phyloP scores from a whole-genome alignment of 2,329 filamentous ascomycete species.

The Hypoxylon sp. region DNA sequence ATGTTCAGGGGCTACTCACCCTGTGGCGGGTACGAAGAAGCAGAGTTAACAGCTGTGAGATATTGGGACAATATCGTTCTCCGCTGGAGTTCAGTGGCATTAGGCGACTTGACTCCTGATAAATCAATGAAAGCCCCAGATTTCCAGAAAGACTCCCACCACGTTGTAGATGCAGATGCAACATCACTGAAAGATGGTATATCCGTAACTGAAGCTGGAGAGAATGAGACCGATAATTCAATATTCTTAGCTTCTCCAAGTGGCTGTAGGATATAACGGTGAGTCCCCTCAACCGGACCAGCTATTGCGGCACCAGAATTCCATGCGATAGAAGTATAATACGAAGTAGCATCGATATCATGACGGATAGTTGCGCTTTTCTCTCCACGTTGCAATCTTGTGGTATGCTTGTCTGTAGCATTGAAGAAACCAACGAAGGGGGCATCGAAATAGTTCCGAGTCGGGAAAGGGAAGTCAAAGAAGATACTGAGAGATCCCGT shows the following conservation, averaged over 20 bases:
- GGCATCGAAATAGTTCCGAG: conserved; percentile 65
- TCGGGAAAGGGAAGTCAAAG: conserved; percentile 66
- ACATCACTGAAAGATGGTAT: conserved; percentile 49
- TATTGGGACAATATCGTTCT: conserved; percentile 67
- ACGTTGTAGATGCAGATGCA: conserved; percentile 53
- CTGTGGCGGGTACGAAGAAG: conserved; percentile 63
- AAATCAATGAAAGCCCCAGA: conserved; percentile 66
- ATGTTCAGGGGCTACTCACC: conserved; percentile 45
- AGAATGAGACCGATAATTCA: conserved; percentile 53
- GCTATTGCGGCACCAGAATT: conserved; percentile 52
- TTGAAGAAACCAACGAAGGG: conserved; percentile 67
- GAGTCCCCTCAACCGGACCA: conserved; percentile 54
- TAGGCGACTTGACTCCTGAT: conserved; percentile 54
- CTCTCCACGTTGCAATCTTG: conserved; percentile 50
- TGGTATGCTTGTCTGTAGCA: conserved; percentile 60
- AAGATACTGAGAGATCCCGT: conserved; percentile 59
- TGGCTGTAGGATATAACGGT: conserved; percentile 59
- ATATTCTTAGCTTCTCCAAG: conserved; percentile 46
- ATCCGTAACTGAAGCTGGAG: conserved; percentile 43
- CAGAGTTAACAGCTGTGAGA: conserved; percentile 65
- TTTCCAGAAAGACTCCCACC: conserved; percentile 66
- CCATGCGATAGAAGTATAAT: conserved; percentile 59
- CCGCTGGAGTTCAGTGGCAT: conserved; percentile 65
- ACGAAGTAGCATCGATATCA: conserved; percentile 59
- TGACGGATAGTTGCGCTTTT: conserved; percentile 58